Base-by-base conservation (phyloP, 139 green algal genomes). In the Picochlorum sp. region DNA sequence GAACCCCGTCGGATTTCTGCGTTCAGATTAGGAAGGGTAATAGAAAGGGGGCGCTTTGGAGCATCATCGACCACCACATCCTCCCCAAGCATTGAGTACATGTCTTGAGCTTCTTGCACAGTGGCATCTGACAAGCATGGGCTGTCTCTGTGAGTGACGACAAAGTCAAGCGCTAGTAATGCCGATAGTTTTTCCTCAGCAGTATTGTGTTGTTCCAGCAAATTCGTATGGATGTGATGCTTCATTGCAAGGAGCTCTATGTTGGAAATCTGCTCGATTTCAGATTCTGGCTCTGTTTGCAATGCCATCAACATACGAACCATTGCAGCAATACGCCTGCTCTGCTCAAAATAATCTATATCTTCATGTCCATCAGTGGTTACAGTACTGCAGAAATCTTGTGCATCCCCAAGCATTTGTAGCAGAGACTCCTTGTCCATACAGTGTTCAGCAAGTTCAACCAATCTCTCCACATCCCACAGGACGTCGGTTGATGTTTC, bases 151-250 rank as follows among this genome's bases (percentile, higher is more conserved):
- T 73, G 65, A 6, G 56, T 20, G 5, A 56, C 49, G 32, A 77
- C 34, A 38, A 65, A 77, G 28, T 77, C 71, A 6, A 65, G 57
- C 46, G 64, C 65, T 50, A 77, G 49, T 50, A 77, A 46, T 37
- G 21, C 34, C n/a, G 51, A 38, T 2, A 34, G n/a, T 14, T 41
- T 34, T 34, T 59, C 21, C 47, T 20, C 47, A 56, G 15, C 13
- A 56, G 47, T 23, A 6, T 56, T 8, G n/a, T 13, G n/a, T 56
- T 56, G 47, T 8, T 10, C 34, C 34, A 41, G 34, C 7, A 41
- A 21, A 26, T 26, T 59, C 34, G 4, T 59, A n/a, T 20, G 10
- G 23, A 30, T 59, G 51, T 59, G 20, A 59, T 15, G 20, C 23
- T 32, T 41, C 34, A 41, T 41, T 41, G 34, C 34, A 41, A 41